phyloP scores from a whole-genome alignment of 2,329 filamentous ascomycete species.

The Colletotrichum paranaense region DNA sequence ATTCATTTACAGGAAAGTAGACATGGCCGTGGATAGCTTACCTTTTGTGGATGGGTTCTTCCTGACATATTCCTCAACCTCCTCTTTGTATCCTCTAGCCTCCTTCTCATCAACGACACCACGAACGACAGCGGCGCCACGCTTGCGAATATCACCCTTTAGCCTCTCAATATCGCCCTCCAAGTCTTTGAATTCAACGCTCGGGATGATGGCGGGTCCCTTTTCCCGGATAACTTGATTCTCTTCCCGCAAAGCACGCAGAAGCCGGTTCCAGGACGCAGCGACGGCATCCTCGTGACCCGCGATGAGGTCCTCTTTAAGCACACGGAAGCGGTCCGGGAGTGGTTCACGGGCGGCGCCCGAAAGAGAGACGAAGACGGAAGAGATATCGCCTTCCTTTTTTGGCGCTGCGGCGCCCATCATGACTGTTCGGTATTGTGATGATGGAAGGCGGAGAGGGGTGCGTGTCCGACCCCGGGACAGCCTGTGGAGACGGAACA shows the following conservation, averaged over 20 bases:
- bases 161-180: slow-evolving; percentile 49
- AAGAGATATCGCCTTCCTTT: slow-evolving; percentile 71
- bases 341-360: slow-evolving; percentile 57
- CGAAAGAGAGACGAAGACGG: slow-evolving; percentile 70
- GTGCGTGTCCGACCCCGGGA: not conserved
- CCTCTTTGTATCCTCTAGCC: slow-evolving; percentile 73
- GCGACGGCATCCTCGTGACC: slow-evolving; percentile 61
- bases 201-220: slow-evolving; percentile 63
- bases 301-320: slow-evolving; percentile 64
- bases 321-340: slow-evolving; percentile 64
- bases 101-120: slow-evolving; percentile 73
- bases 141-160: slow-evolving; percentile 65
- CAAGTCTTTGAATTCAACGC: slow-evolving; percentile 59
- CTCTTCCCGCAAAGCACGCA: slow-evolving; percentile 57
- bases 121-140: slow-evolving; percentile 73
- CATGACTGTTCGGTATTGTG: slow-evolving; percentile 23
- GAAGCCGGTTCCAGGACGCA: slow-evolving; percentile 60
- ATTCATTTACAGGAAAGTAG: not conserved
- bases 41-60: slow-evolving; percentile 71
- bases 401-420: slow-evolving; percentile 46
- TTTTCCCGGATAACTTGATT: slow-evolving; percentile 57
- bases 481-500: not conserved
- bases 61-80: slow-evolving; percentile 72
- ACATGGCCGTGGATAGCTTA: slow-evolving; percentile 36
- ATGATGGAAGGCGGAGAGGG: not conserved